Evolutionary conservation across 305 asterid genomes (phyloP), one percentile per base, ranked within the genome.

Genomic region (Fraxinus sp.): DNA sequence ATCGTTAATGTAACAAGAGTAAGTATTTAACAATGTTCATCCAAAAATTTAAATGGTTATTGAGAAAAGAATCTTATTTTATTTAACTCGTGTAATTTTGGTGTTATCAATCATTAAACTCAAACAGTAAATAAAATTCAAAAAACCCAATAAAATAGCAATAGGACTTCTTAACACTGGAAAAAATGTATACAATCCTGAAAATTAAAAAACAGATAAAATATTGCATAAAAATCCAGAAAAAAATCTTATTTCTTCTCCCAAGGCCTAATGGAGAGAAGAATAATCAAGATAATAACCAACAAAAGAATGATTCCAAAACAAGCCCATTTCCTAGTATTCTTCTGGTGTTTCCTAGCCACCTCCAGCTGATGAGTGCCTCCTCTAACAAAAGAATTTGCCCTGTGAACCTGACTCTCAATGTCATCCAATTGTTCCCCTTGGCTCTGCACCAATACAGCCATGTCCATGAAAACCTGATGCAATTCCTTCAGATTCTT

Each of bases 181-280:
- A 14, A 46, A 46, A 13, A 11, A 18, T 3, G 14, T 49, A 49
- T 49, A 49, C 59, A 49, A 49, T 11, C 14, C 14, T 3, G 3
- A 49, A 43, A 49, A 49, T 0, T 35, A 35, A 33, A 33, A 33
- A 33, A 14, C 1, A 14, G 18, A 2, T 28, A 49, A 49, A 49
- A 14, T 13, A 49, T 13, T 13, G 59, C 59, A 49, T 14, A 49
- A 49, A 13, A 49, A 49, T 2, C 0, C 59, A 2, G 3, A 41
- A 41, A 13, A 4, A 55, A 1, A n/a, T 57, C 55, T 11, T 0
- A 74, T 74, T 74, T 62, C 71, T 85, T 13, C 62, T 85, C 79
- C 88, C 88, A 85, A 62, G 88, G 88, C 73, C 71, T 83, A 82
- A 82, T 10, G 10, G 88, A 82, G 77, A 85, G 84, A 57, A 85